Evolutionary conservation across 441 rosid species (phyloP), one percentile per base, ranked within the genome.

Genomic region (Erysimum pusillum): DNA sequence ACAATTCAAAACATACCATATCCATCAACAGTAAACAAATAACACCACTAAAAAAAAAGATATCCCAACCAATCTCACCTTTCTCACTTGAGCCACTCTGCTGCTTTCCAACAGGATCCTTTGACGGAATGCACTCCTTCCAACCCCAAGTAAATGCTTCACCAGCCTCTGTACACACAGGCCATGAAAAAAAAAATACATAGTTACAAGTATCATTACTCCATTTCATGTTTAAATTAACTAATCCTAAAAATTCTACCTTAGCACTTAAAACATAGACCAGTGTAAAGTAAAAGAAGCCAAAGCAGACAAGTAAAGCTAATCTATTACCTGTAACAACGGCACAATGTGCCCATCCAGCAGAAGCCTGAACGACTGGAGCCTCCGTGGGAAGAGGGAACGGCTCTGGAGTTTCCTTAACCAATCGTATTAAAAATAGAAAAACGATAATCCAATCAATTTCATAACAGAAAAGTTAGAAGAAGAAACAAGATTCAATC

Each of bases 91-190:
- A 71, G 17, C 70, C 44, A 73, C 71, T 78, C 58, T 79, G 85
- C 48, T 79, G 86, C 77, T 80, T 90, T 45, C 84, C 87, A 57
- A 51, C 18, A 41, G 46, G 54, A 65, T 90, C 89, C 65, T 82
- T 87, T 7, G 85, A 85, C 41, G 94, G 92, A 34, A 90, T 83
- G 75, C 94, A 87, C 68, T 90, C 94, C 62, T 85, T 90, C 94
- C 94, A 90, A 7, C 92, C 94, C 94, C 92, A 90, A 18, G 94
- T 85, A 76, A 85, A 87, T 18, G 80, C 86, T 74, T 85, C 94
- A 56, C 87, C 94, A 57, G 57, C 67, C 56, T 83, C 94, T 90
- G 82, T 39, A 22, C 58, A 53, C 35, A 44, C 38, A 63, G 8
- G 28, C 28, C 28, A 25, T 25, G 28, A 2, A n/a, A 25, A 25